Base-by-base conservation (phyloP, 2,329 filamentous ascomycete species). In the Apiospora rasikravindrae region DNA sequence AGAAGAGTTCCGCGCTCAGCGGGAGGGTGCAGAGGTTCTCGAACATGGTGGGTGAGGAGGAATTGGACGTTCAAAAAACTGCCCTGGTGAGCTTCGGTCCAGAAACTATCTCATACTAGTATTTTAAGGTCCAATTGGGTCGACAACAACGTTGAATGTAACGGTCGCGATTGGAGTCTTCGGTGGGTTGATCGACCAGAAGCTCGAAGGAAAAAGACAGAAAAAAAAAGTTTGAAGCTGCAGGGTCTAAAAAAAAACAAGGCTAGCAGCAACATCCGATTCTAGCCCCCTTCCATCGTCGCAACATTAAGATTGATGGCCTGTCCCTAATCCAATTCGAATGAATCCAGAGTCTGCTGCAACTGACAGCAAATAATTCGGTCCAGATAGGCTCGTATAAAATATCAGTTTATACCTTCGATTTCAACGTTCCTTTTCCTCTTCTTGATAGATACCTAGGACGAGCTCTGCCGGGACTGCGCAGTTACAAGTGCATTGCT, bases 1-100 rank as follows among this genome's bases (percentile, higher is more conserved):
- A 84, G 84, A 99, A 98, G 78, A 99, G 87, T 79, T 98, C 96
- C 72, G 93, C 89, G 72, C 90, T 89, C 67, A 98, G 90, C 74
- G 95, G 95, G 66, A 98, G 90, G 37, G 93, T 94, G 87, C 96
- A 98, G 75, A 97, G 89, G 75, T 94, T 97, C 82, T 98, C 95
- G 80, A 97, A 94, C 94, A 97, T 97, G 78, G 75, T 77, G 75
- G 44, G 42, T 19, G 66, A 51, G 40, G 3, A 26, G n/a, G n/a
- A 11, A 67, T 19, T 67, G 66, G 40, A 7, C 42, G n/a, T 14
- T 64, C 24, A 14, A 64, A 64, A 11, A 40, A n/a, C 4, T 10
- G 57, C 57, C 57, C 57, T n/a, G 4, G 19, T 29, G 33, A 64
- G 57, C 57, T 24, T 10, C 8, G 2, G 57, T 22, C 33, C 33